Base-by-base conservation (phyloP, 331 rosid species). In the Telfairia occidentalis region DNA sequence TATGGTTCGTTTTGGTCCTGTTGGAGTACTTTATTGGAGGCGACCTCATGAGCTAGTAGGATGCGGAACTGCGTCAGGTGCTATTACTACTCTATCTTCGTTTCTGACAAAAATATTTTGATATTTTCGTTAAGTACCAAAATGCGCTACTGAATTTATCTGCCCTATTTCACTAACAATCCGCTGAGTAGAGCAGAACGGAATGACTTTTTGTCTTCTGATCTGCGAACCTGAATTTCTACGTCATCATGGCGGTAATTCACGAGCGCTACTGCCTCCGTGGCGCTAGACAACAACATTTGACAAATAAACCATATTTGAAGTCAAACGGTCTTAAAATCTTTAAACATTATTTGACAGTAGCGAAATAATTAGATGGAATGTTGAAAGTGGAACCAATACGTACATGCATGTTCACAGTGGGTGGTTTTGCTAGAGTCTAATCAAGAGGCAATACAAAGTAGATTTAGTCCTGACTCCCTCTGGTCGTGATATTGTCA, bases 351-450 rank as follows among this genome's bases (percentile, higher is more conserved):
- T 29, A 28, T 13, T 28, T 2, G 65, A 12, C 35, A 28, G 9
- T 28, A 28, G 65, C 38, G 10, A 58, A 13, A 58, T 18, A 32
- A 32, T 19, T 19, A 30, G 43, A 61, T 16, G 24, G 24, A 60
- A 26, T 60, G 24, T 60, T 60, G 21, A 15, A 32, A 58, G 65
- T 58, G 38, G 28, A 32, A 18, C 45, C 3, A 61, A 32, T 1
- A 32, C 15, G 40, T 18, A 4, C 21, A 32, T 32, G 24, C 6
- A 30, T 32, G 34, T 30, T 60, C 24, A 32, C 42, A 32, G n/a
- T 30, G 69, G 43, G 24, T 32, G 69, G 69, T 32, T 60, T 61
- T 60, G 69, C 69, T 60, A 16, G 63, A 26, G 69, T 60, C 69
- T 19, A 58, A 16, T 16, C 69, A 0, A 60, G 43, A 60, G 24